Percentiles rank a stretch among this genome's conserved stretches.
Conservation (phyloP, 805 yeast genomes). For the Ogataea pignaliae region DNA sequence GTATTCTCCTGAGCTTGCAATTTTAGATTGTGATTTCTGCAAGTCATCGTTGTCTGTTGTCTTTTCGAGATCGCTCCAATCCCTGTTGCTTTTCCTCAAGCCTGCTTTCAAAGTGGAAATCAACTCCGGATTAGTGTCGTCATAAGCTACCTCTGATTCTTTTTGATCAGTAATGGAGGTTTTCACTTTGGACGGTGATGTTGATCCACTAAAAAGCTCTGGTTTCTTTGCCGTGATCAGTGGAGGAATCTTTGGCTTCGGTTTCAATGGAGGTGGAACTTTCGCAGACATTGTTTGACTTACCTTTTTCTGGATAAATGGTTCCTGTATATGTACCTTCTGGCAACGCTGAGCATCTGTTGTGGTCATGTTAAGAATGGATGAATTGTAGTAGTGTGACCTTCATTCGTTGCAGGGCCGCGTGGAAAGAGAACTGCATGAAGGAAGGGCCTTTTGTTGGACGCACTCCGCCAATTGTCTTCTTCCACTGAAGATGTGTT, state of each 20-base stretch:
- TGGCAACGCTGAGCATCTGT: no score
- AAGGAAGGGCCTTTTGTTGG: no score
- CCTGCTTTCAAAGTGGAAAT: conserved; percentile 11
- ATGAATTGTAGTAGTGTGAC: no score
- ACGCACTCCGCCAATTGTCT: no score
- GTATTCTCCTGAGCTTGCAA: background rate
- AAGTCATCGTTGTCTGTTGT: background rate
- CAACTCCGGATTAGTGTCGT: conserved; percentile 3
- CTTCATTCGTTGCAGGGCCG: no score
- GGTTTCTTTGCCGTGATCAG: conserved; percentile 25
- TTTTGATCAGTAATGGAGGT: background rate
- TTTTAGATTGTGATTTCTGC: background rate
- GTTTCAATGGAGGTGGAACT: conserved; percentile 29
- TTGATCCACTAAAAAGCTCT: conserved; percentile 4
- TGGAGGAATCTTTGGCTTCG: conserved; percentile 31
- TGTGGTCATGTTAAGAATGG: no score
- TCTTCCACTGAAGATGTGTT: no score
- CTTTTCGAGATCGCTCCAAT: conserved; percentile 4
- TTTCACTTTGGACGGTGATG: background rate
- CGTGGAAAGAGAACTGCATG: no score
- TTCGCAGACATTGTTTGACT: conserved; percentile 14
- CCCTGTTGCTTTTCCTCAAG: conserved; percentile 14
- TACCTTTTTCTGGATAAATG: no score
- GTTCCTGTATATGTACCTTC: no score
- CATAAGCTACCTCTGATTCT: background rate